phyloP scores from a whole-genome alignment of 1,284 basidiomycete species.

The Neolentinus lepideus region DNA sequence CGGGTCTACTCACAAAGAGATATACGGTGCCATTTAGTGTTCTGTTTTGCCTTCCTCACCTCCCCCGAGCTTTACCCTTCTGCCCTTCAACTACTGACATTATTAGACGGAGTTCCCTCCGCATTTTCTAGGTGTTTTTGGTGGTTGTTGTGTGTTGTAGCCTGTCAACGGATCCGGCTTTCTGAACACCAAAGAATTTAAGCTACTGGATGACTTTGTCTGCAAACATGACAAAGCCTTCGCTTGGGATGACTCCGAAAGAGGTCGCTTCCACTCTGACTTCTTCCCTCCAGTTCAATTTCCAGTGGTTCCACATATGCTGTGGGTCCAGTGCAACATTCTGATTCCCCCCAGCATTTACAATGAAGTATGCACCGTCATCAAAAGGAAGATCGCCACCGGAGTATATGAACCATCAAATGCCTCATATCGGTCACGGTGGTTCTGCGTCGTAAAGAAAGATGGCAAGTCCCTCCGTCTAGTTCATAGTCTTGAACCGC shows the following conservation, averaged over 20 bases:
- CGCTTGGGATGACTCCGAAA: slow-evolving; percentile 22
- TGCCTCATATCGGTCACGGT: too few relatives aligned
- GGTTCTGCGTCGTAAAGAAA: slow-evolving; percentile 15
- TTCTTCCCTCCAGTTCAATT: slow-evolving; percentile 19
- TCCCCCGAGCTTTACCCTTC: too few relatives aligned
- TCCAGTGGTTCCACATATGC: too few relatives aligned
- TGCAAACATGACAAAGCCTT: slow-evolving; percentile 22
- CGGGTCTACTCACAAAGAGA: too few relatives aligned
- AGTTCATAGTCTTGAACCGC: slow-evolving; percentile 24
- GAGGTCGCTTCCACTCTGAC: slow-evolving; percentile 14
- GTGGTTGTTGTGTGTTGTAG: too few relatives aligned
- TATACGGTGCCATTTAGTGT: too few relatives aligned
- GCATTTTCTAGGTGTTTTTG: too few relatives aligned
- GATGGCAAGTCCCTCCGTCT: slow-evolving; percentile 13
- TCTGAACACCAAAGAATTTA: slow-evolving; percentile 21
- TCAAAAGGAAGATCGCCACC: slow-evolving; percentile 23
- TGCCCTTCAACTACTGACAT: too few relatives aligned
- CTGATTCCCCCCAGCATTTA: slow-evolving; percentile 22
- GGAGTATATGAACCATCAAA: slow-evolving; percentile 28
- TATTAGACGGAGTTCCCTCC: too few relatives aligned
- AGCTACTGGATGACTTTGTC: slow-evolving; percentile 25
- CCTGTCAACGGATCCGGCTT: too few relatives aligned
- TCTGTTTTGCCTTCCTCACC: too few relatives aligned
- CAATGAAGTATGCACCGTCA: slow-evolving; percentile 21
- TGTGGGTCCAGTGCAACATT: slow-evolving; percentile 20